Percentiles rank a stretch among this genome's conserved stretches.
These are phyloP conservation scores for Apiospora koreana DNA, from an alignment of 2,329 filamentous ascomycete genomes.

Conservation along the genomic window DNA sequence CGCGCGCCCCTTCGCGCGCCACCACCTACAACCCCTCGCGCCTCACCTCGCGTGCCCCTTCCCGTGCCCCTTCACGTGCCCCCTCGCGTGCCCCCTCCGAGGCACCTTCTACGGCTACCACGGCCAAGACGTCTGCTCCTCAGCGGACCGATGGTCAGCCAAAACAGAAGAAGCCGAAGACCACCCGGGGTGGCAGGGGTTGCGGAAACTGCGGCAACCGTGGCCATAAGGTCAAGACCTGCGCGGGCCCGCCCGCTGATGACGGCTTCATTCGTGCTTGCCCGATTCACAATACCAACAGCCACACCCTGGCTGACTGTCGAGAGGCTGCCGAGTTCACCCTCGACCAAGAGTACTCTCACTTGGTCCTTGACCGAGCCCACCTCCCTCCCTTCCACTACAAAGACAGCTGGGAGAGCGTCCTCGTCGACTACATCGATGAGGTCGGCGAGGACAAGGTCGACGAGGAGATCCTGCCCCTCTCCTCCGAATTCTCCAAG, in stretches of 20 bases:
- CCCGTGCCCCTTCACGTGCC: too few species aligned
- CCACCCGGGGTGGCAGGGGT: neutral
- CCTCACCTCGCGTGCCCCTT: neutral
- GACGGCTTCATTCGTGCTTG: neutral
- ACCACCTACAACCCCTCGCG: too few species aligned
- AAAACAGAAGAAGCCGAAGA: neutral
- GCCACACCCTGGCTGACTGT: neutral
- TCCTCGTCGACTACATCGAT: neutral
- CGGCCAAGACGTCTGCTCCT: neutral
- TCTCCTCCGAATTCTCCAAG: neutral
- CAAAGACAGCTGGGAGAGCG: neutral
- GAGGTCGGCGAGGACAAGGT: neutral
- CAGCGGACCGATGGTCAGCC: neutral
- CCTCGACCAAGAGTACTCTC: neutral
- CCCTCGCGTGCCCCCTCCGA: too few species aligned
- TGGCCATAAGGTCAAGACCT: neutral
- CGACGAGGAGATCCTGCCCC: neutral
- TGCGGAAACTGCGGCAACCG: neutral
- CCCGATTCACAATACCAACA: neutral
- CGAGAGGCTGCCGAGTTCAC: neutral
- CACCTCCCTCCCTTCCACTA: neutral
- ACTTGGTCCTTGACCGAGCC: neutral
- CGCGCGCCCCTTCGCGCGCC: too few species aligned
- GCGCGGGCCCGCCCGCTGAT: neutral
- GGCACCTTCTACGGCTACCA: too few species aligned